phyloP scores from a whole-genome alignment of 352 stramenopile species.

The Globisporangium paroecandrum region DNA sequence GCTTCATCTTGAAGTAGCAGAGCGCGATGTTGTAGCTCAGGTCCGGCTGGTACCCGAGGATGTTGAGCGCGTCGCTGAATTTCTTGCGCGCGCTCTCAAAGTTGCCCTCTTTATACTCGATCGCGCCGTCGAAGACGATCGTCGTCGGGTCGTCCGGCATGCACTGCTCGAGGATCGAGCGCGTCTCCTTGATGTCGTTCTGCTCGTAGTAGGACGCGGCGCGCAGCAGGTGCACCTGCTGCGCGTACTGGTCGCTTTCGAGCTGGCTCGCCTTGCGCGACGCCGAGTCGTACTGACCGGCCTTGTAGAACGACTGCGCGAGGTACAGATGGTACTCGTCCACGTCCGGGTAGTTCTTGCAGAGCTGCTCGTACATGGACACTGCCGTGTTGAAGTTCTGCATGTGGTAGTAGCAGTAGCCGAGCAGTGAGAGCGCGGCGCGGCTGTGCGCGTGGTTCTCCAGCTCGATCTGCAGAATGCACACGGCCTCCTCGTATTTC shows the following conservation, averaged over 20 bases:
- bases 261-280: conserved; percentile 80
- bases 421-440: conserved; percentile 92
- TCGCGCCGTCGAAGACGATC: conserved; percentile 79
- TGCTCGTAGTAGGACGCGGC: conserved; percentile 95
- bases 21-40: conserved; percentile 95
- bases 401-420: conserved; percentile 97
- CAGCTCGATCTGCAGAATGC: conserved; percentile 90
- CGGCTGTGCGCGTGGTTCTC: conserved; percentile 92
- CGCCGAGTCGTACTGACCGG: conserved; percentile 73
- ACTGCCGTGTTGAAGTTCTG: conserved; percentile 91
- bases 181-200: conserved; percentile 91
- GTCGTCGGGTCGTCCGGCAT: conserved; percentile 91
- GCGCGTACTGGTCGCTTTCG: conserved; percentile 82
- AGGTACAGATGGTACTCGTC: conserved; percentile 96
- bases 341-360: conserved; percentile 90
- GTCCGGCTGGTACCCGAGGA: conserved; percentile 91
- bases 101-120: conserved; percentile 85
- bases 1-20: conserved; percentile 92
- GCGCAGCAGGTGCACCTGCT: conserved; percentile 84
- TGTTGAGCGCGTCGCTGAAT: conserved; percentile 92
- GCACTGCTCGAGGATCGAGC: conserved; percentile 91
- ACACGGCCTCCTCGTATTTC: conserved; percentile 92
- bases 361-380: conserved; percentile 94
- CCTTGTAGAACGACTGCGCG: conserved; percentile 94
- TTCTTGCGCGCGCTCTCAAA: conserved; percentile 88